Evolutionary conservation across 2,329 filamentous ascomycete genomes (phyloP), one percentile per base, ranked within the genome.

Genomic region (Mycosphaerella sp.): DNA sequence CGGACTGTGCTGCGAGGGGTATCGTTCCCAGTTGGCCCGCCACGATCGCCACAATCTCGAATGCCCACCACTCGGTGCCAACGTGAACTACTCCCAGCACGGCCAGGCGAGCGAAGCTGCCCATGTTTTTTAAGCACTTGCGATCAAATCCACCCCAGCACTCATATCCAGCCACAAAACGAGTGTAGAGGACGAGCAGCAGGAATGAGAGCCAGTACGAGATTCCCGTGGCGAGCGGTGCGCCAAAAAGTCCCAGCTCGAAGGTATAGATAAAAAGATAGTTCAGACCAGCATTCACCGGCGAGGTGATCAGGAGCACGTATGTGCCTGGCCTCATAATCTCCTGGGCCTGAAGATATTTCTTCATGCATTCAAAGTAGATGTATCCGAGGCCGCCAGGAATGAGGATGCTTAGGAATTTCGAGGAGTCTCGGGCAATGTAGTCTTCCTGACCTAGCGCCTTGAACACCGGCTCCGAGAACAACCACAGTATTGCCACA

Each of bases 21-120:
- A 90, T 73, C 0, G 87, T 91, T 3, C 90, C 90, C 0, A 95
- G 79, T 36, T 84, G 80, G 1, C 89, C 89, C 4, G 89, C 89
- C 1, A 86, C 87, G 0, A 95, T 79, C 1, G 89, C 88, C 1
- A 95, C 88, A 60, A 95, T 92, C 71, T 95, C 89, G 63, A 95
- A 95, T 0, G 89, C 90, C 89, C 89, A 95, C 89, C 89, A 95
- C 71, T 95, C 90, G 0, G 89, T 93, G 8, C 66, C 90, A 4
- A 95, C 87, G 59, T 95, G 89, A 3, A 95, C 73, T 41, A 95
- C 77, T 0, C 89, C 90, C 0, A 95, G 75, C 11, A 86, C 70
- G 0, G 89, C 87, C 3, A 95, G 80, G 8, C 83, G 81, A 1
- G 86, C 78, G 67, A 95, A 95, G 0, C 83, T 82, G 12, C 79